Percentiles rank a stretch among this genome's conserved stretches.
These are phyloP conservation scores for Phycomyces blakesleeanus DNA, from an alignment of 192 early-diverging fungal genomes.

Conservation along the genomic window DNA sequence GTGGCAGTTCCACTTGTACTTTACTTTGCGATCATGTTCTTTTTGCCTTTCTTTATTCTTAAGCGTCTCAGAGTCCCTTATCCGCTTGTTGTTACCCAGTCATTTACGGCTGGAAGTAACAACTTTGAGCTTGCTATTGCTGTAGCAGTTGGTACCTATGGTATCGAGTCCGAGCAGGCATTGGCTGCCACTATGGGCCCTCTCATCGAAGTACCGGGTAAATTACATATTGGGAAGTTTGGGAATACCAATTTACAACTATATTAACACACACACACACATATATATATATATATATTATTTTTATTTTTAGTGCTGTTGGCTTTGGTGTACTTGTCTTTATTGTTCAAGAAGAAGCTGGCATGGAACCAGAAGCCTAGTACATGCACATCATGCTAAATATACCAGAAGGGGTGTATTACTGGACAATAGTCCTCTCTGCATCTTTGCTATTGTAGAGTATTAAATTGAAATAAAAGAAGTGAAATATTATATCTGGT, in stretches of 20 bases:
- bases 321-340: neutral
- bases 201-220: constrained; percentile 66
- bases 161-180: constrained; percentile 59
- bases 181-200: constrained; percentile 64
- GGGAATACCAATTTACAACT: neutral
- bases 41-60: constrained; percentile 41
- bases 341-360: constrained; percentile 8
- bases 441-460: neutral
- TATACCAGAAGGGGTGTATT: neutral
- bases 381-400: neutral
- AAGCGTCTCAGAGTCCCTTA: constrained; percentile 38
- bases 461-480: too few relatives aligned
- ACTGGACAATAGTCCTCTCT: neutral
- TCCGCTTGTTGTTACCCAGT: constrained; percentile 46
- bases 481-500: too few relatives aligned
- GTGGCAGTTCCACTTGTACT: constrained; percentile 58
- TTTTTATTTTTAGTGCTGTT: constrained; percentile 7
- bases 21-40: constrained; percentile 60
- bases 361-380: constrained; percentile 1
- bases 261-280: too few relatives aligned
- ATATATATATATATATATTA: too few relatives aligned
- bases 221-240: too few relatives aligned
- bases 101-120: constrained; percentile 64
- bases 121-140: constrained; percentile 79
- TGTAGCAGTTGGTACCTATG: constrained; percentile 62